A percentile compares a stretch with the other conserved stretches of the same genome.
These are phyloP conservation scores for Sugiyamaella boreocaroliniensis DNA, from an alignment of 805 yeast genomes.

Conservation along the genomic window DNA sequence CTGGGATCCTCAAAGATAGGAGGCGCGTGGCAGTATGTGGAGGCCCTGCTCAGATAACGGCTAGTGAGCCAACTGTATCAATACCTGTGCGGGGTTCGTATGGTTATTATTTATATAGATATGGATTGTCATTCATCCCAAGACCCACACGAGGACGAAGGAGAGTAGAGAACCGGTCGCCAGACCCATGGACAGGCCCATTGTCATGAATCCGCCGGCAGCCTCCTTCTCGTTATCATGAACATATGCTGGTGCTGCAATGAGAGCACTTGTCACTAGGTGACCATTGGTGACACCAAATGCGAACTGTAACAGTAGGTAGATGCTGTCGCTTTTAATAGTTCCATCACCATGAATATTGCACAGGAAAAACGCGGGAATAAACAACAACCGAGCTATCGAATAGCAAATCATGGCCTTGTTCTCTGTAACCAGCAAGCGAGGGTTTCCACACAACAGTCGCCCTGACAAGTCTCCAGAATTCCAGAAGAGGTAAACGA, in stretches of 20 bases:
- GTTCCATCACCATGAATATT: conserved; percentile 45
- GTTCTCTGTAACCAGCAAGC: conserved; percentile 40
- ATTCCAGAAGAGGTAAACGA: conserved; percentile 82
- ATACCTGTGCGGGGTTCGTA: no score
- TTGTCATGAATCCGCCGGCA: conserved; percentile 88
- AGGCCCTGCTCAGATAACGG: conserved; percentile 12
- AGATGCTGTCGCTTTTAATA: conserved; percentile 41
- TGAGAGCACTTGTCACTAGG: conserved; percentile 69
- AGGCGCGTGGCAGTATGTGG: conserved; percentile 19
- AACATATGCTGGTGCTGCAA: conserved; percentile 59
- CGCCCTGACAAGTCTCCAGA: conserved; percentile 81
- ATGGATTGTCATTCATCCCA: neutral
- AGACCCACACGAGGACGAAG: conserved; percentile 48
- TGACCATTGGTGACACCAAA: conserved; percentile 92
- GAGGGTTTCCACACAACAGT: conserved; percentile 48
- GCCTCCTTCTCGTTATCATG: conserved; percentile 72
- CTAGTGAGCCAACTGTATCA: no score
- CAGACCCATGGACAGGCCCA: conserved; percentile 71
- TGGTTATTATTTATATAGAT: neutral
- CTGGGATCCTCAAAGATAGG: conserved; percentile 8
- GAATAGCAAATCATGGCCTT: conserved; percentile 47
- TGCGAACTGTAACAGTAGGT: conserved; percentile 59
- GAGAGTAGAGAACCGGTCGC: conserved; percentile 73
- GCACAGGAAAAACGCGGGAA: conserved; percentile 69
- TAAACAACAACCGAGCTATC: conserved; percentile 43